phyloP scores from a whole-genome alignment of 2,329 filamentous ascomycete genomes.

The Colletotrichum sp. region DNA sequence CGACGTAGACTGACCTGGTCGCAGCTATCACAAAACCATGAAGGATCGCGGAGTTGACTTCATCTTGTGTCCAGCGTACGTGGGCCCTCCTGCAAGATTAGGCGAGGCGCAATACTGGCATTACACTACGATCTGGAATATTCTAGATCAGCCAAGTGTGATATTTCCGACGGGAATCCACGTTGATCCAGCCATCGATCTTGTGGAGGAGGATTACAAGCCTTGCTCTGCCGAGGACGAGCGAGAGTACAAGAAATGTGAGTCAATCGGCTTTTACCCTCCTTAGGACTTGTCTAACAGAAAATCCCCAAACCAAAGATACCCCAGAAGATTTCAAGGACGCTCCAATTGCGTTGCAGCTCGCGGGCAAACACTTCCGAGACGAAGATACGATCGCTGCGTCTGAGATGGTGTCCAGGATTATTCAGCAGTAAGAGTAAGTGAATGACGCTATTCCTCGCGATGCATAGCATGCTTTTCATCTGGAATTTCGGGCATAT shows the following conservation, averaged over 20 bases:
- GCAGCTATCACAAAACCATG: slow-evolving; percentile 22
- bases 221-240: background rate
- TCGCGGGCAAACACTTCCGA: slow-evolving; percentile 2
- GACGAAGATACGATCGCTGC: slow-evolving; percentile 15
- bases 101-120: slow-evolving; percentile 28
- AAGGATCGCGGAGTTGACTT: slow-evolving; percentile 29
- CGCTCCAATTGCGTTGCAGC: background rate
- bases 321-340: background rate
- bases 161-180: slow-evolving; percentile 29
- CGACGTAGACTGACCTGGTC: background rate
- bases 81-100: slow-evolving; percentile 24
- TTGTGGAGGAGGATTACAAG: background rate
- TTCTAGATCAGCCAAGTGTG: slow-evolving; percentile 32
- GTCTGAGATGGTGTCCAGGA: background rate
- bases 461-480: background rate
- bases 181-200: background rate
- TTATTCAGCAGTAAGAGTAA: background rate
- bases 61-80: slow-evolving; percentile 30
- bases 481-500: accelerated
- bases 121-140: slow-evolving; percentile 37
- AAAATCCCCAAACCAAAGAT: background rate
- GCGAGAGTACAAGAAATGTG: slow-evolving; percentile 10
- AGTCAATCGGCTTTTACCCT: background rate
- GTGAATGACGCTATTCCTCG: background rate
- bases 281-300: background rate